Conservation (phyloP, 192 early-diverging fungal genomes). For the Oehlia diaphana region DNA sequence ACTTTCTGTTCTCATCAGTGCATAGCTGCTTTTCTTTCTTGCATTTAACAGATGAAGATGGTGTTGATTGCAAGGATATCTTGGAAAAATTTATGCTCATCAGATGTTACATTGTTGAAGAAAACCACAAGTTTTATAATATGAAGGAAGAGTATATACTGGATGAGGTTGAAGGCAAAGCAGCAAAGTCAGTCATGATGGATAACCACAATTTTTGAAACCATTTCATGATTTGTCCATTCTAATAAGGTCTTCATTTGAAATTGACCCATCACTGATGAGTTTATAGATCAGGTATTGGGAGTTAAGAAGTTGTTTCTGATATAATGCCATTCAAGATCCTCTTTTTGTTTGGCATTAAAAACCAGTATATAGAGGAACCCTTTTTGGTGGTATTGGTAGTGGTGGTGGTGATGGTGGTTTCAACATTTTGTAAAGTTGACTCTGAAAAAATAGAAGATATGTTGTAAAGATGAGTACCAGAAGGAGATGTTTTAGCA, state of each 20-base stretch:
- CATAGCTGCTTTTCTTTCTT: slow-evolving; percentile 9
- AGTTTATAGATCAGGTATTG: neutral
- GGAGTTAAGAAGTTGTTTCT: no score
- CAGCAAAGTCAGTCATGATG: neutral
- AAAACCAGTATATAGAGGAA: no score
- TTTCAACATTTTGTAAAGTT: neutral
- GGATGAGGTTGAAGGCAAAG: neutral
- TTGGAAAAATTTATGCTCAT: neutral
- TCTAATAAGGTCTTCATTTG: slow-evolving; percentile 4
- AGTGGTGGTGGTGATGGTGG: no score
- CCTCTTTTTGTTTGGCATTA: no score
- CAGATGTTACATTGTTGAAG: neutral
- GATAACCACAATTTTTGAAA: slow-evolving; percentile 10
- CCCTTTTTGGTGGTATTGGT: no score
- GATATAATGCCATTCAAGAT: no score
- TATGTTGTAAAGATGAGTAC: neutral
- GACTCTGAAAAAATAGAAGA: neutral
- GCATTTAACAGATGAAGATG: slow-evolving; percentile 12
- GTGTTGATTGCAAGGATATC: slow-evolving; percentile 15
- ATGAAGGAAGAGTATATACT: neutral
- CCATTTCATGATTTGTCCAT: neutral
- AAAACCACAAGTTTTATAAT: slow-evolving; percentile 10
- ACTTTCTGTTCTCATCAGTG: neutral
- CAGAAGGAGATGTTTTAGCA: neutral
- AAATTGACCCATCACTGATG: neutral